Percentiles rank a stretch among this genome's conserved stretches.
Evolutionary conservation across 768 basidiomycete species (phyloP).

Genomic region (Polyporus arcularius): DNA sequence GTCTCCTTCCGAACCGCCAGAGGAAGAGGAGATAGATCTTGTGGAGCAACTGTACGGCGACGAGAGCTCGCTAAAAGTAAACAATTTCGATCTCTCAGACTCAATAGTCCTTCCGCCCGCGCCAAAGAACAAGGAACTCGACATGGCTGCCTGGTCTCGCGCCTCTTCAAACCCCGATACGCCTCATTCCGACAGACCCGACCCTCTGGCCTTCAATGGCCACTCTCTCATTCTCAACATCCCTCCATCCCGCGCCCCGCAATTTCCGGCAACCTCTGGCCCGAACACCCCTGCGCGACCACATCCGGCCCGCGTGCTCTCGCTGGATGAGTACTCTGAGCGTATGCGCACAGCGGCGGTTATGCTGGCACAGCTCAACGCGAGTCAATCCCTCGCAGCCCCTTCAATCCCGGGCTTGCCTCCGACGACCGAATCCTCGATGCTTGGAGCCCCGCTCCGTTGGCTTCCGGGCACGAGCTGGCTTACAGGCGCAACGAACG

Average conservation of each 20-base stretch:
- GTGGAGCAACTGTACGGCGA: constrained; percentile 94
- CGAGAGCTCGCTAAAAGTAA: constrained; percentile 69
- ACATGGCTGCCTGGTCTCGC: constrained; percentile 81
- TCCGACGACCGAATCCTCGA: constrained; percentile 15
- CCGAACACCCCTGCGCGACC: constrained; percentile 15
- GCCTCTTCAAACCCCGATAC: constrained; percentile 51
- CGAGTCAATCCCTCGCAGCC: constrained; percentile 66
- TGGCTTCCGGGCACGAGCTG: constrained; percentile 34
- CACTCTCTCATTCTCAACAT: constrained; percentile 17
- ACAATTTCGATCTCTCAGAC: constrained; percentile 77
- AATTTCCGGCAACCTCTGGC: not conserved
- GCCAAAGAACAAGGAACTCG: constrained; percentile 88
- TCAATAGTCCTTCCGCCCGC: constrained; percentile 79
- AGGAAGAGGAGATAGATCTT: constrained; percentile 92
- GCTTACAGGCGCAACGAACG: constrained; percentile 24
- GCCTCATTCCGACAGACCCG: constrained; percentile 36
- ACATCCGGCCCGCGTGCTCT: constrained; percentile 43
- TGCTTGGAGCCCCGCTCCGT: constrained; percentile 21
- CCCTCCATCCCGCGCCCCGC: not conserved
- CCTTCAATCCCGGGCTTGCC: constrained; percentile 25
- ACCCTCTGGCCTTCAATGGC: constrained; percentile 19
- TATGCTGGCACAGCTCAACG: constrained; percentile 96
- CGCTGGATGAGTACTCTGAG: constrained; percentile 96
- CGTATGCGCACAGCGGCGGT: constrained; percentile 98
- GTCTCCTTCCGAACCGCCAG: constrained; percentile 27